Conservation (phyloP, 2,329 filamentous ascomycete genomes). For the Clonostachys chloroleuca region DNA sequence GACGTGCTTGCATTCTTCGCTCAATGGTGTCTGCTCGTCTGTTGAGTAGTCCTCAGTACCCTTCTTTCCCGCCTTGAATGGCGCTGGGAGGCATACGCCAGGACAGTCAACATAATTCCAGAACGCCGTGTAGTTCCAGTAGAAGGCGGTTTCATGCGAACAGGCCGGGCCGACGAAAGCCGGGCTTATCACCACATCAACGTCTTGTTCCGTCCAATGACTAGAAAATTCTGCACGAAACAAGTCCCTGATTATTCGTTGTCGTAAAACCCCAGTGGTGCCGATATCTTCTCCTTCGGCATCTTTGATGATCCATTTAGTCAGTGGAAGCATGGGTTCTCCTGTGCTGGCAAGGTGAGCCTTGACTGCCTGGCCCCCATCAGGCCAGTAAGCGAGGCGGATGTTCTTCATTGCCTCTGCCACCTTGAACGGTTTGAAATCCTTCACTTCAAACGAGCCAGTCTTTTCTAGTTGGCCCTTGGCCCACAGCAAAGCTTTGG, state of each 20-base stretch:
- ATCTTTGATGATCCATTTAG: too few species aligned
- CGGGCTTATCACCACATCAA: constrained; percentile 27
- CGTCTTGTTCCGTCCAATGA: constrained; percentile 26
- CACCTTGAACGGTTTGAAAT: too few species aligned
- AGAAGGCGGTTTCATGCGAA: constrained; percentile 24
- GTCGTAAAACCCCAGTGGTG: too few species aligned
- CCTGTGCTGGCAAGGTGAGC: too few species aligned
- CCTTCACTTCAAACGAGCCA: too few species aligned
- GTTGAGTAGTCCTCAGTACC: constrained; percentile 16
- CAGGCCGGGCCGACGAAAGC: constrained; percentile 27
- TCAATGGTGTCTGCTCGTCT: constrained; percentile 12
- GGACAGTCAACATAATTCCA: constrained; percentile 31
- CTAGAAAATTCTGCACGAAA: constrained; percentile 22
- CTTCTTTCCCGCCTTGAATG: constrained; percentile 20
- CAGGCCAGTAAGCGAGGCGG: too few species aligned
- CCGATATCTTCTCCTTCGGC: too few species aligned
- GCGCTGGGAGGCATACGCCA: constrained; percentile 24
- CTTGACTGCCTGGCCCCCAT: too few species aligned
- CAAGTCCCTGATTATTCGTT: constrained; percentile 11
- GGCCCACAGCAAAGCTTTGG: too few species aligned
- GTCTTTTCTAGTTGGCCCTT: too few species aligned
- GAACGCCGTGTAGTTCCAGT: constrained; percentile 30
- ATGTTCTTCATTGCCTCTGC: too few species aligned
- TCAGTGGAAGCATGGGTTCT: too few species aligned
- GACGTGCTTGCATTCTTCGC: constrained; percentile 19